These are phyloP conservation scores for Solanum hybrid DNA, from an alignment of 305 asterid genomes.

Conservation along the genomic window DNA sequence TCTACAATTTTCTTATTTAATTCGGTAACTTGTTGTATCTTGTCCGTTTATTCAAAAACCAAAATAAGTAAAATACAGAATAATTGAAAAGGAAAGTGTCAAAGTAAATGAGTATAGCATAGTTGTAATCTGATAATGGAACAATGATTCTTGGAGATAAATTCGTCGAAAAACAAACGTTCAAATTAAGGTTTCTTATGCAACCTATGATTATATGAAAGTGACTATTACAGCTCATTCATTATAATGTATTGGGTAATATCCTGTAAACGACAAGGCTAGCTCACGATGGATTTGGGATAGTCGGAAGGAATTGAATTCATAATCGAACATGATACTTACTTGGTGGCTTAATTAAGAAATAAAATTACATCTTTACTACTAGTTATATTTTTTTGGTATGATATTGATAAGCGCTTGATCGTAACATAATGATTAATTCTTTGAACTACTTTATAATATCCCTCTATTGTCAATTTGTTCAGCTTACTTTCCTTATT, in stretches of 20 bases:
- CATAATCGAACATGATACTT: no score
- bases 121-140: not conserved
- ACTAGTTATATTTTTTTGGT: not conserved
- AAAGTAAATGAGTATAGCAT: not conserved
- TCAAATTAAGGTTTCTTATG: not conserved
- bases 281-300: no score
- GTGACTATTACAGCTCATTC: not conserved
- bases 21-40: not conserved
- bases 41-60: not conserved
- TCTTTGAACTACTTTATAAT: not conserved
- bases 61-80: not conserved
- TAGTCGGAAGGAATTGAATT: rapidly evolving
- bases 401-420: not conserved
- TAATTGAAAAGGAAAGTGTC: not conserved
- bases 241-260: not conserved
- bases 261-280: not conserved
- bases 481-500: not conserved
- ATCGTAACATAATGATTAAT: not conserved
- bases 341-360: no score
- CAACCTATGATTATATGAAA: not conserved
- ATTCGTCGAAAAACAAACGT: not conserved
- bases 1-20: not conserved
- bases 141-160: not conserved
- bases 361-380: no score
- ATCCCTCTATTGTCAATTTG: not conserved